phyloP scores from a whole-genome alignment of 495 filamentous ascomycete genomes.

The Penicillium taxi region DNA sequence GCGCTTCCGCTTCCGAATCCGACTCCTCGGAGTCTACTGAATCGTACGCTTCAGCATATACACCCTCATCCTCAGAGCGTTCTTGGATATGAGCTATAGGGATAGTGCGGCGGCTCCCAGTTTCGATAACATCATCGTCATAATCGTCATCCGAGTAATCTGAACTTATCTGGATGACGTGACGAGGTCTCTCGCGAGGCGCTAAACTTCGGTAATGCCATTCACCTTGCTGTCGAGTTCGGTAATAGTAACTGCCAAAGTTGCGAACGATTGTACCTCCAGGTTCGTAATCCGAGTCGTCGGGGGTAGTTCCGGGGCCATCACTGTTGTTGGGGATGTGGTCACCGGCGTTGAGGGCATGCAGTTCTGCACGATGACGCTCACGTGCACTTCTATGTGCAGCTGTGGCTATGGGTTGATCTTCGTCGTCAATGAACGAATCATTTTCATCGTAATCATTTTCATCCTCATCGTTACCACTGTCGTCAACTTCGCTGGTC shows the following conservation, averaged over 20 bases:
- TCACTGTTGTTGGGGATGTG: background rate
- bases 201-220: too few relatives aligned
- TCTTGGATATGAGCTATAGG: too few relatives aligned
- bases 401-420: too few relatives aligned
- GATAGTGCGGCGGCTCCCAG: too few relatives aligned
- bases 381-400: constrained; percentile 3
- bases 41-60: too few relatives aligned
- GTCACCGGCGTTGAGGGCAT: background rate
- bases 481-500: constrained; percentile 17
- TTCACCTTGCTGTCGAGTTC: too few relatives aligned
- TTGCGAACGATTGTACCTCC: too few relatives aligned
- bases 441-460: constrained; percentile 30
- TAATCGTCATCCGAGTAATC: background rate
- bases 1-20: background rate
- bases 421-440: constrained; percentile 36
- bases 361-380: background rate
- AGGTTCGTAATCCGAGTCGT: background rate
- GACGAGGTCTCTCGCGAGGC: too few relatives aligned
- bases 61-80: too few relatives aligned
- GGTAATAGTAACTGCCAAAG: too few relatives aligned
- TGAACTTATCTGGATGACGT: too few relatives aligned
- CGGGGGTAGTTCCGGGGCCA: background rate
- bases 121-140: constrained; percentile 2
- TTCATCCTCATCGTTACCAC: constrained; percentile 31
- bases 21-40: constrained; percentile 2